phyloP scores from a whole-genome alignment of 305 asterid species.

The Fraxinus angustifolia region DNA sequence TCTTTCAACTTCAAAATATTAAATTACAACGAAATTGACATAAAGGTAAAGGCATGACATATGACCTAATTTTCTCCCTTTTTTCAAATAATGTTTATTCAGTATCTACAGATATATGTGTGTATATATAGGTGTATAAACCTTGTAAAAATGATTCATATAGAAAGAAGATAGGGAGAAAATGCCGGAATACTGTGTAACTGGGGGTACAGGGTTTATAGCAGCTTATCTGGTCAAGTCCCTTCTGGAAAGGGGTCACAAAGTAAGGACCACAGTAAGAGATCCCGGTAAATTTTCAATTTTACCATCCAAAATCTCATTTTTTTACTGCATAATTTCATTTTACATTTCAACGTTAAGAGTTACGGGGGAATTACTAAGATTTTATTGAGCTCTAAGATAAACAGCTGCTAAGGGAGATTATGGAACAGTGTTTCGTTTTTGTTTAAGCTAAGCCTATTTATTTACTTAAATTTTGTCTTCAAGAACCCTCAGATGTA shows the following conservation, averaged over 20 bases:
- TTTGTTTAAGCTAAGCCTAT: not conserved
- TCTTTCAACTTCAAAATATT: not conserved
- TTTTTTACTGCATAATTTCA: not conserved
- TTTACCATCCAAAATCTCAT: not conserved
- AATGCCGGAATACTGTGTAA: conserved; percentile 70
- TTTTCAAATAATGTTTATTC: not conserved
- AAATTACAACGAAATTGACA: not conserved
- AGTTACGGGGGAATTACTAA: not conserved
- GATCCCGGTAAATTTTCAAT: conserved; percentile 51
- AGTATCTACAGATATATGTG: not conserved
- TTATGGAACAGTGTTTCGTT: not conserved
- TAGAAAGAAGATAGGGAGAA: conserved; percentile 6
- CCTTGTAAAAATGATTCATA: not conserved
- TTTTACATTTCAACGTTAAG: not conserved
- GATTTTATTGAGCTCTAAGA: not conserved
- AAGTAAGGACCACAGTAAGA: conserved; percentile 64
- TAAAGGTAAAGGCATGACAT: not conserved
- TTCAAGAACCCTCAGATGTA: not conserved
- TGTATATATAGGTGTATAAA: not conserved
- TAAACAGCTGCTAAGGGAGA: not conserved
- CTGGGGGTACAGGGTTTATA: conserved; percentile 88
- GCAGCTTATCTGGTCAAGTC: conserved; percentile 72
- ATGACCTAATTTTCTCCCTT: not conserved
- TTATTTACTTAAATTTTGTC: not conserved
- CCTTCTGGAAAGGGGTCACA: conserved; percentile 60